Conservation (phyloP, 306 rosid genomes). For the Trifolium pratense region DNA sequence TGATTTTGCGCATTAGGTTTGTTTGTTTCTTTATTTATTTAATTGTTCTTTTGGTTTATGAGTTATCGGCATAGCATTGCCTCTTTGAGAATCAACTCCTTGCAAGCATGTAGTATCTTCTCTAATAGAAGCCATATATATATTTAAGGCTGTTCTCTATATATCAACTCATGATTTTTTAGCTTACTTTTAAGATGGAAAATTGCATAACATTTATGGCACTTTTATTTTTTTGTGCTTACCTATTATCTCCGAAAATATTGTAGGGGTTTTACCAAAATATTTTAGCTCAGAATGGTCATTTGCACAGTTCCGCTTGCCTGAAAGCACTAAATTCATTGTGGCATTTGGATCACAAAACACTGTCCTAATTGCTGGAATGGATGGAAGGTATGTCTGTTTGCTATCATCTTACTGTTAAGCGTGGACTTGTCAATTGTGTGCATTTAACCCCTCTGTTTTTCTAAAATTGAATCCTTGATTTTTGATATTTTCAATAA, state of each 20-base stretch:
- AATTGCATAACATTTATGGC: conserved; percentile 12
- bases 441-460: not conserved
- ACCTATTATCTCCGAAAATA: conserved; percentile 27
- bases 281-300: conserved; percentile 99
- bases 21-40: not conserved
- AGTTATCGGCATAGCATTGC: conserved; percentile 1
- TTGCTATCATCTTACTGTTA: conserved; percentile 8
- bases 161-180: conserved; percentile 34
- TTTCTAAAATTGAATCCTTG: conserved; percentile 8
- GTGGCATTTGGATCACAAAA: conserved; percentile 91
- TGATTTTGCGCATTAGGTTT: conserved; percentile 15
- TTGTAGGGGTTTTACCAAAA: conserved; percentile 86
- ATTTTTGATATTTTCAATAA: conserved; percentile 32
- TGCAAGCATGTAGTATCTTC: conserved; percentile 7
- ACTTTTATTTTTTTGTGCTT: conserved; percentile 19
- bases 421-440: conserved; percentile 18
- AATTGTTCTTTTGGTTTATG: not conserved
- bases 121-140: conserved; percentile 6
- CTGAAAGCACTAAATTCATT: conserved; percentile 70
- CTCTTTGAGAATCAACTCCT: conserved; percentile 13
- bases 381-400: conserved; percentile 85
- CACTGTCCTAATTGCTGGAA: conserved; percentile 67
- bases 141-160: conserved; percentile 20
- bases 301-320: conserved; percentile 85
- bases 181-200: conserved; percentile 14